A percentile compares a stretch with the other conserved stretches of the same genome.
These are phyloP conservation scores for Themeda triandra DNA, from an alignment of 176 grass and related monocot species.

Conservation along the genomic window DNA sequence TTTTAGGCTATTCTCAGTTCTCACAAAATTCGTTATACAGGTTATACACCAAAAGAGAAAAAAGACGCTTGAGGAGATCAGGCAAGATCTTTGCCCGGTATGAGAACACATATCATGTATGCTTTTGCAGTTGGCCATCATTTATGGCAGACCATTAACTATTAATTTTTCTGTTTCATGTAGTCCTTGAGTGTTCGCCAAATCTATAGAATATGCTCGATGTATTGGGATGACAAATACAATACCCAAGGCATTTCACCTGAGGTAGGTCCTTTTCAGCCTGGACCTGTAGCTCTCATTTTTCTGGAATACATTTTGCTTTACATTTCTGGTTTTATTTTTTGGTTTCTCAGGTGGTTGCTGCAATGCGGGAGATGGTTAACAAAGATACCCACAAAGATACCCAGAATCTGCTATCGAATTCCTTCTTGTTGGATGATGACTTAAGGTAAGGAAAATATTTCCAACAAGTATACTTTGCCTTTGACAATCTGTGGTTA, in stretches of 20 bases:
- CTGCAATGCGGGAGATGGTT: slow-evolving; percentile 86
- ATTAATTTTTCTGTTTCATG: slow-evolving; percentile 3
- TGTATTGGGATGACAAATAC: slow-evolving; percentile 99
- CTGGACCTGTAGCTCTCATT: background rate
- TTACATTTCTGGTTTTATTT: slow-evolving; percentile 3
- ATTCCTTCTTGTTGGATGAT: slow-evolving; percentile 97
- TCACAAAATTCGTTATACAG: slow-evolving; percentile 46
- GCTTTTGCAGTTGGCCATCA: background rate
- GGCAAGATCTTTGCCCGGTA: slow-evolving; percentile 94
- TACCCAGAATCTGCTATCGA: slow-evolving; percentile 72
- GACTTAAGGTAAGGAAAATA: slow-evolving; percentile 59
- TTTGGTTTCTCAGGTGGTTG: slow-evolving; percentile 61
- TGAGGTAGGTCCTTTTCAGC: slow-evolving; percentile 47
- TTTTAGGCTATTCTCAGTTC: slow-evolving; percentile 9
- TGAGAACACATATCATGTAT: slow-evolving; percentile 6
- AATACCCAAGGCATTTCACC: slow-evolving; percentile 74
- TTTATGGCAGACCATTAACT: slow-evolving; percentile 20
- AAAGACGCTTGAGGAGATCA: slow-evolving; percentile 86
- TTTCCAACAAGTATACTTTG: background rate
- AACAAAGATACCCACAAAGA: slow-evolving; percentile 89
- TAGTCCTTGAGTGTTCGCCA: slow-evolving; percentile 90
- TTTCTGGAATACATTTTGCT: slow-evolving; percentile 12
- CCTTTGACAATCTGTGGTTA: background rate
- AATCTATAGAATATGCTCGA: slow-evolving; percentile 98
- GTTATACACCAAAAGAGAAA: slow-evolving; percentile 98